phyloP scores from a whole-genome alignment of 164 flowering plant species.

The Magnolia changhungtana region DNA sequence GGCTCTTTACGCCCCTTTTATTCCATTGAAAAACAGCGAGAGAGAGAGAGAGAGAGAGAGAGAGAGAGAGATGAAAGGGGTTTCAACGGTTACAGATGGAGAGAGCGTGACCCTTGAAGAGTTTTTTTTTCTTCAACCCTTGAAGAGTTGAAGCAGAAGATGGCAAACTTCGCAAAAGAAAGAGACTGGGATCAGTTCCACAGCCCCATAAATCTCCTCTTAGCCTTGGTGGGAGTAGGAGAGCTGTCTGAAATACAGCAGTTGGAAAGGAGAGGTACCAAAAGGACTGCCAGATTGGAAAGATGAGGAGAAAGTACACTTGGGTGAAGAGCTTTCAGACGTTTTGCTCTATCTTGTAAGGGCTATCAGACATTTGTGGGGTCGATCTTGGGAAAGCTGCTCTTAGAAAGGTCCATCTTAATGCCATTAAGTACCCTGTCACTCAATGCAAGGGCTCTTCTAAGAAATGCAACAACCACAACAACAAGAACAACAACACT shows the following conservation, averaged over 20 bases:
- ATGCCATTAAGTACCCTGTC: constrained; percentile 40
- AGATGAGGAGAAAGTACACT: constrained; percentile 40
- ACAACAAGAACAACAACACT: not conserved
- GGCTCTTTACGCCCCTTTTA: too few species aligned
- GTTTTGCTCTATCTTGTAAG: constrained; percentile 52
- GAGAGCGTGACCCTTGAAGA: too few species aligned
- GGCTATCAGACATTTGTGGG: constrained; percentile 49
- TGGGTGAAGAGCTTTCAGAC: constrained; percentile 55
- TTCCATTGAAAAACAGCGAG: too few species aligned
- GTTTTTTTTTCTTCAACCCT: too few species aligned
- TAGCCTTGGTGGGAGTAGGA: constrained; percentile 35
- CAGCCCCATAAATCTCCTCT: too few species aligned
- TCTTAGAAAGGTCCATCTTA: constrained; percentile 38
- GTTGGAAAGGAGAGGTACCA: constrained; percentile 52
- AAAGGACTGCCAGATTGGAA: constrained; percentile 48
- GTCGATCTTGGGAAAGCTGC: constrained; percentile 57
- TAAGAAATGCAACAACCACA: constrained; percentile 3
- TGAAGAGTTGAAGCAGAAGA: too few species aligned
- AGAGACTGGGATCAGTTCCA: too few species aligned
- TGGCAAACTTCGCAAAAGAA: too few species aligned
- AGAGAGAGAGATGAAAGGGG: too few species aligned
- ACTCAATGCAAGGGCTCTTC: constrained; percentile 21
- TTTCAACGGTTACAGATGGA: too few species aligned
- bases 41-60: too few species aligned
- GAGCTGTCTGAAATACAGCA: constrained; percentile 45